These are phyloP conservation scores for Lepidium sativum DNA, from an alignment of 345 rosid species.

Conservation along the genomic window DNA sequence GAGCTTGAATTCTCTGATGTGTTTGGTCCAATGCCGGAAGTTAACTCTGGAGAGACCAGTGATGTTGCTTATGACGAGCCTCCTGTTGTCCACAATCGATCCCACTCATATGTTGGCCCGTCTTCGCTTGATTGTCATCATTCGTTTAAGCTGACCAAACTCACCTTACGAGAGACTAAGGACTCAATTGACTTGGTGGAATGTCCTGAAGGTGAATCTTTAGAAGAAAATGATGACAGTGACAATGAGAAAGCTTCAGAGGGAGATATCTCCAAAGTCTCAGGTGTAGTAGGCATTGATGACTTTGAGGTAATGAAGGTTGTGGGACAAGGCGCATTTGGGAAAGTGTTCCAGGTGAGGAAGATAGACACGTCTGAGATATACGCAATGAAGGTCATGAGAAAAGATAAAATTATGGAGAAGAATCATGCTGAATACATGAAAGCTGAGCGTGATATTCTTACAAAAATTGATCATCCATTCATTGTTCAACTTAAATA, in stretches of 20 bases:
- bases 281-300: slow-evolving; percentile 51
- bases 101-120: slow-evolving; percentile 81
- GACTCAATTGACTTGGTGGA: slow-evolving; percentile 45
- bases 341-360: slow-evolving; percentile 88
- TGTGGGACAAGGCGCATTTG: slow-evolving; percentile 96
- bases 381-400: slow-evolving; percentile 96
- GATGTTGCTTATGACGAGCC: slow-evolving; percentile 43
- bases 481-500: slow-evolving; percentile 82
- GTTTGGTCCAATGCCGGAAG: slow-evolving; percentile 10
- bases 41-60: background rate
- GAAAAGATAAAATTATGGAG: slow-evolving; percentile 91
- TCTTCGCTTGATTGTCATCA: slow-evolving; percentile 44
- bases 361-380: slow-evolving; percentile 73
- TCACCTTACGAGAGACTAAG: slow-evolving; percentile 38
- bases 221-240: slow-evolving; percentile 32
- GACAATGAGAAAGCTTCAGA: slow-evolving; percentile 18
- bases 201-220: slow-evolving; percentile 21
- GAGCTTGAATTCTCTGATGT: slow-evolving; percentile 22
- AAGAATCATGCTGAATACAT: slow-evolving; percentile 88
- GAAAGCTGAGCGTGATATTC: slow-evolving; percentile 93
- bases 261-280: slow-evolving; percentile 3
- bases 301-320: slow-evolving; percentile 85
- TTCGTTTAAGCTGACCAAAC: slow-evolving; percentile 58
- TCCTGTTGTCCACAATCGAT: slow-evolving; percentile 50
- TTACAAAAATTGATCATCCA: slow-evolving; percentile 79